Conservation (phyloP, 2,329 filamentous ascomycete species). For the Emmonsiellopsis sp. region DNA sequence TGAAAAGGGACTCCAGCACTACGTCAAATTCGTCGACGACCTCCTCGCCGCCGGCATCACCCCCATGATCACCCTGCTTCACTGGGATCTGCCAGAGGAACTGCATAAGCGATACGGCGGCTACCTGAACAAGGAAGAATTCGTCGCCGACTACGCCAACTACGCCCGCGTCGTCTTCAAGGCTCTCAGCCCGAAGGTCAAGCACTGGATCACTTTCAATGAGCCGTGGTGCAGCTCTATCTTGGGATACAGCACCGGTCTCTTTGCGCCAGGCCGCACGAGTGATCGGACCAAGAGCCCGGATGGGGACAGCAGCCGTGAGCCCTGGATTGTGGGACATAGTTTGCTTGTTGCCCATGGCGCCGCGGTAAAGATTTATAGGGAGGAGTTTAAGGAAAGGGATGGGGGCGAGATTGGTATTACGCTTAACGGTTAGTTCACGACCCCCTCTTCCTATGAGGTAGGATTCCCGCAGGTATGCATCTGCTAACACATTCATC, state of each 20-base stretch:
- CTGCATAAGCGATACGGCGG: constrained; percentile 75
- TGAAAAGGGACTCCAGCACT: constrained; percentile 66
- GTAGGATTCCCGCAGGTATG: not conserved
- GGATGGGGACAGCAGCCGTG: constrained; percentile 63
- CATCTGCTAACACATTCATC: not conserved
- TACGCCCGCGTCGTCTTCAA: constrained; percentile 71
- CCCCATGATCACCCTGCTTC: constrained; percentile 74
- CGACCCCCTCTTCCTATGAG: not conserved
- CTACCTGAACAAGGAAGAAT: constrained; percentile 70
- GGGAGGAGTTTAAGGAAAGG: constrained; percentile 67
- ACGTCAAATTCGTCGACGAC: constrained; percentile 69
- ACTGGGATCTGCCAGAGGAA: constrained; percentile 77
- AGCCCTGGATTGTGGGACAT: constrained; percentile 77
- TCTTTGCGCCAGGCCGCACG: constrained; percentile 73
- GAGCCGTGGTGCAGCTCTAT: constrained; percentile 81
- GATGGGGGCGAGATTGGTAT: constrained; percentile 74
- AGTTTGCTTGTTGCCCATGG: constrained; percentile 72
- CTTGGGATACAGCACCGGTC: constrained; percentile 66
- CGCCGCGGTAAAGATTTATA: constrained; percentile 69
- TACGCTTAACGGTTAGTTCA: constrained; percentile 60
- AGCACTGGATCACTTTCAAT: constrained; percentile 86
- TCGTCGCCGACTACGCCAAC: constrained; percentile 68
- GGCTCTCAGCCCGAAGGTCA: constrained; percentile 62
- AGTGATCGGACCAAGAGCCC: constrained; percentile 63
- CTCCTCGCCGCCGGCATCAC: constrained; percentile 65